These are phyloP conservation scores for Chrysanthemum seticuspe DNA, from an alignment of 129 eudicot species.

Conservation along the genomic window DNA sequence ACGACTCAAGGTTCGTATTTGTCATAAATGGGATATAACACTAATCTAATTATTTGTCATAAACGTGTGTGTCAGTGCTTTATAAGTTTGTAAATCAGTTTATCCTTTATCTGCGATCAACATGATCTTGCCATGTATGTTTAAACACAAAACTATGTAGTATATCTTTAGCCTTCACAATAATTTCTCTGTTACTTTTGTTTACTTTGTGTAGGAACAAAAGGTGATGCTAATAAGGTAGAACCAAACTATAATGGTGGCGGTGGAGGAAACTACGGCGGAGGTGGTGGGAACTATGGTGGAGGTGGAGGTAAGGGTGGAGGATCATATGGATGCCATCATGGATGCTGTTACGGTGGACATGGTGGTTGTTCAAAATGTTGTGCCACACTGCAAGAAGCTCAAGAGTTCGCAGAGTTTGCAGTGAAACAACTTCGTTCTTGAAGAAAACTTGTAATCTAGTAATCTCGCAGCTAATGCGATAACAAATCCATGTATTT, in stretches of 20 bases:
- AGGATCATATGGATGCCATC: neutral
- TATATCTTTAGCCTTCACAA: too few species aligned
- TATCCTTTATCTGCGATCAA: too few species aligned
- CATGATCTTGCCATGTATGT: too few species aligned
- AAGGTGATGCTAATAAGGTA: slow-evolving; percentile 1
- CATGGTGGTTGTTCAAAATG: neutral
- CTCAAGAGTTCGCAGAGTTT: slow-evolving; percentile 1
- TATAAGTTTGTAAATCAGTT: too few species aligned
- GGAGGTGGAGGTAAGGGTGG: neutral
- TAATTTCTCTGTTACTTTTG: neutral
- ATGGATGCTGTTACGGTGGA: slow-evolving; percentile 12
- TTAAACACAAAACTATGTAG: too few species aligned
- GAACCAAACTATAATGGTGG: neutral
- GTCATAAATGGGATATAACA: too few species aligned
- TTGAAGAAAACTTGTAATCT: neutral
- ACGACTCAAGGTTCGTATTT: neutral
- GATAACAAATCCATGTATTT: slow-evolving; percentile 4
- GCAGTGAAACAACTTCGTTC: neutral
- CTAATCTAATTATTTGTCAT: too few species aligned
- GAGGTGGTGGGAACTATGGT: neutral
- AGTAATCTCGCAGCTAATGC: neutral
- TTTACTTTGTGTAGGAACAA: neutral
- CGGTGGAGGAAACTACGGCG: neutral
- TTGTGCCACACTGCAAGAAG: neutral
- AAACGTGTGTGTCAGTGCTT: too few species aligned